These are phyloP conservation scores for Pythium dissotocum DNA, from an alignment of 352 stramenopile genomes.

Conservation along the genomic window DNA sequence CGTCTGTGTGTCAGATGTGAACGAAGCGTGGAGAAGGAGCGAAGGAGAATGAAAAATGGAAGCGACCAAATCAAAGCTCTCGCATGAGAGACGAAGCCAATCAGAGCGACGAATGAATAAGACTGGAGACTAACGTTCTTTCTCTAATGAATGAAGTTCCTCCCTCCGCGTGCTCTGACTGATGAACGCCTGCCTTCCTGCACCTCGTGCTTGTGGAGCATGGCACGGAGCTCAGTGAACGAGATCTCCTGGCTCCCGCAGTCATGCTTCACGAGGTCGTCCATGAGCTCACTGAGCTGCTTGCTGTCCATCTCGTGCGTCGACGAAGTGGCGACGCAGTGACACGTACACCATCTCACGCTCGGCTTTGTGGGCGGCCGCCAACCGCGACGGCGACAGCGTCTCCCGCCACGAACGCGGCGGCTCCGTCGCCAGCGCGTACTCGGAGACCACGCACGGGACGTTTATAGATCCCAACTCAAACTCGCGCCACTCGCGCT, in stretches of 20 bases:
- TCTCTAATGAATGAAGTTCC: too few relatives aligned
- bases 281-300: conserved; percentile 60
- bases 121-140: too few relatives aligned
- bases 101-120: too few relatives aligned
- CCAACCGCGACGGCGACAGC: conserved; percentile 35
- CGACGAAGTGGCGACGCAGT: conserved; percentile 62
- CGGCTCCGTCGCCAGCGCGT: conserved; percentile 51
- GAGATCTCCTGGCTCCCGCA: background rate
- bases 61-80: too few relatives aligned
- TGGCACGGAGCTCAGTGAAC: too few relatives aligned
- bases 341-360: conserved; percentile 72
- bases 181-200: too few relatives aligned
- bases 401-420: conserved; percentile 34
- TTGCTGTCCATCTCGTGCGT: conserved; percentile 60
- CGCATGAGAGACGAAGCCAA: too few relatives aligned
- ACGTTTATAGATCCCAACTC: conserved; percentile 58
- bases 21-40: too few relatives aligned
- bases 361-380: conserved; percentile 36
- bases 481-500: conserved; percentile 73
- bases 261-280: conserved; percentile 63
- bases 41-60: too few relatives aligned
- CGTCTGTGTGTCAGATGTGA: too few relatives aligned
- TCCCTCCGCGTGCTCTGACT: too few relatives aligned
- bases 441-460: conserved; percentile 58
- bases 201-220: too few relatives aligned